A percentile compares a stretch with the other conserved stretches of the same genome.
Evolutionary conservation across 176 grass and related monocot genomes (phyloP).

Genomic region (Oryza officinalis): DNA sequence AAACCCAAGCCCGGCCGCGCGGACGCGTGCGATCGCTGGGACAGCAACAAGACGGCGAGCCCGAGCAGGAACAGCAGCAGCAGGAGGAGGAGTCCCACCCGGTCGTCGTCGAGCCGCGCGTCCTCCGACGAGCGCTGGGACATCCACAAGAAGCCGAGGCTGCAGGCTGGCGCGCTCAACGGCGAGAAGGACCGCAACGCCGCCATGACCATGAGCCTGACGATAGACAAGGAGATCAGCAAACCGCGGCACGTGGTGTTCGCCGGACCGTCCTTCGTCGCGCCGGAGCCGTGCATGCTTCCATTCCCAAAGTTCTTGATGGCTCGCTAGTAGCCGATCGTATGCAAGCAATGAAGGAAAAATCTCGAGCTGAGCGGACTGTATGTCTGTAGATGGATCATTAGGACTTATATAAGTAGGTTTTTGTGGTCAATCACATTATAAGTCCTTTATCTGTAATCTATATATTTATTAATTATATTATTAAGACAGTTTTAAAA

Average conservation of each 20-base stretch:
- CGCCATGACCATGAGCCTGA: background rate
- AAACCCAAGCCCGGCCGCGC: background rate
- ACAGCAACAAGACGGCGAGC: background rate
- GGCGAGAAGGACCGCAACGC: no score
- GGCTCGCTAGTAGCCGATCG: background rate
- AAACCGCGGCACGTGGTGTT: background rate
- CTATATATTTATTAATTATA: no score
- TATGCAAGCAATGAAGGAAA: background rate
- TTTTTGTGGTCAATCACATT: background rate
- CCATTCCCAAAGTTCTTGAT: slow-evolving; percentile 1
- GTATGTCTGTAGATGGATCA: background rate
- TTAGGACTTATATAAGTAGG: background rate
- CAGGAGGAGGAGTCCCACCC: background rate
- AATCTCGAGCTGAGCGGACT: background rate
- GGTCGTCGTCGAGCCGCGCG: background rate
- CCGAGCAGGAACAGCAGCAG: background rate
- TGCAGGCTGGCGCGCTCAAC: background rate
- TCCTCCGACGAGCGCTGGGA: background rate
- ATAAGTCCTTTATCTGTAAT: background rate
- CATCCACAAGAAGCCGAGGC: background rate
- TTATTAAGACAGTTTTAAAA: no score
- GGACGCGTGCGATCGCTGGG: slow-evolving; percentile 6
- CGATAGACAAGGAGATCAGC: no score
- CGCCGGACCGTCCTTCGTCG: background rate
- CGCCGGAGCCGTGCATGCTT: slow-evolving; percentile 24